A percentile compares a stretch with the other conserved stretches of the same genome.
These are phyloP conservation scores for Fraxinus nigra DNA, from an alignment of 305 asterid species.

Conservation along the genomic window DNA sequence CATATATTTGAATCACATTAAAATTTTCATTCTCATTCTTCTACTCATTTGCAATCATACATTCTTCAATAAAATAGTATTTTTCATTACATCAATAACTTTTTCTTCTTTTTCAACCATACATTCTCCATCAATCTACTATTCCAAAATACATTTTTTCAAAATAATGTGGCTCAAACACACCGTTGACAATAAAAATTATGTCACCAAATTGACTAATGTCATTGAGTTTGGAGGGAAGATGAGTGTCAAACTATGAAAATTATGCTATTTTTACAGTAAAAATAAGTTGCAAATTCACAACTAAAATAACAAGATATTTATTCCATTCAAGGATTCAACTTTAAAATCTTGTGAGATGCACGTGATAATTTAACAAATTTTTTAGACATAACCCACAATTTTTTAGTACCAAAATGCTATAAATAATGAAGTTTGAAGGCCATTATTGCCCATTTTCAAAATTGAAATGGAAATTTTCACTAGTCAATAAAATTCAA, in stretches of 20 bases:
- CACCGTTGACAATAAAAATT: neutral
- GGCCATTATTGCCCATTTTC: neutral
- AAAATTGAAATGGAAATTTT: neutral
- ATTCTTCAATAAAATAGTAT: too few species aligned
- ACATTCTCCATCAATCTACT: too few species aligned
- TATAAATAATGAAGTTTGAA: neutral
- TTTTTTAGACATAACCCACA: neutral
- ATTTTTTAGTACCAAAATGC: neutral
- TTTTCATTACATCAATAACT: too few species aligned
- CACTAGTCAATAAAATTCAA: neutral
- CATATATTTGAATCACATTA: too few species aligned
- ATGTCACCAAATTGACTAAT: neutral
- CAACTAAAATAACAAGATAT: too few species aligned
- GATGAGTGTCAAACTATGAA: neutral
- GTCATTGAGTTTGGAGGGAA: neutral
- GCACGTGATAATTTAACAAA: neutral
- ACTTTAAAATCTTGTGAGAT: neutral
- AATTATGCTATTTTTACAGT: neutral
- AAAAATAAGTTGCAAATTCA: neutral
- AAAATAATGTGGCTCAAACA: too few species aligned
- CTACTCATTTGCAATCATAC: too few species aligned
- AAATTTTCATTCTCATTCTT: too few species aligned
- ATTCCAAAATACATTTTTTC: too few species aligned
- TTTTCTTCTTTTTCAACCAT: too few species aligned
- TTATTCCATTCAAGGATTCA: neutral